A percentile compares a stretch with the other conserved stretches of the same genome.
Evolutionary conservation across 179 eudicot genomes (phyloP).

Genomic region (Amaranthus tricolor): DNA sequence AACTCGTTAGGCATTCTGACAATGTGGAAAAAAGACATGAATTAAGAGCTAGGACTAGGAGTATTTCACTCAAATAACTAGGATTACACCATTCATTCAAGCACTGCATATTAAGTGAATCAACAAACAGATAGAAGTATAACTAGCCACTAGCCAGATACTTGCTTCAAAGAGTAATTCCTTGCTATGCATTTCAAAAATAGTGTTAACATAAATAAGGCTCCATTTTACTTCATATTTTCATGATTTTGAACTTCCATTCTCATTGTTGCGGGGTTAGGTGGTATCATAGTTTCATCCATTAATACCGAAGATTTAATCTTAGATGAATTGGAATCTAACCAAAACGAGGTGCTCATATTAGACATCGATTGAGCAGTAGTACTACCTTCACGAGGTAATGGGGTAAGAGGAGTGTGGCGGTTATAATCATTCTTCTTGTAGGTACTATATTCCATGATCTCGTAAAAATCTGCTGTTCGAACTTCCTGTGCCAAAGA

Average conservation of each 20-base stretch:
- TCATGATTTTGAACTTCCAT: conserved; percentile 29
- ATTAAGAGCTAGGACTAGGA: not conserved
- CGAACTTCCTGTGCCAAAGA: conserved; percentile 71
- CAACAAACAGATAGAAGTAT: not conserved
- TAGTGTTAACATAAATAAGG: not conserved
- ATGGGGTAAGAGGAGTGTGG: conserved; percentile 41
- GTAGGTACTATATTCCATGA: conserved; percentile 54
- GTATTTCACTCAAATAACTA: not conserved
- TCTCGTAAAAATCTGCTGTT: conserved; percentile 66
- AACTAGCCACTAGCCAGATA: not conserved
- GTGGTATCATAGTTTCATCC: conserved; percentile 52
- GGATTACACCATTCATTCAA: not conserved
- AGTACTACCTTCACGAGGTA: conserved; percentile 58
- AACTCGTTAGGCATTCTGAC: not conserved
- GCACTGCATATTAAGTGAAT: not conserved
- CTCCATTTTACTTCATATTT: not conserved
- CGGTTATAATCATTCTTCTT: conserved; percentile 28
- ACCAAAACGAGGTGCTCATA: conserved; percentile 38
- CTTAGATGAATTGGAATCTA: conserved; percentile 28
- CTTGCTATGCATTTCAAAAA: conserved; percentile 1
- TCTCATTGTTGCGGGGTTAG: conserved; percentile 36
- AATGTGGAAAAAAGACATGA: not conserved
- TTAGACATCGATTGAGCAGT: conserved; percentile 30
- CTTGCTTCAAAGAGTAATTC: conserved; percentile 1
- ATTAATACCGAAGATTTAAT: conserved; percentile 17